Percentiles rank a stretch among this genome's conserved stretches.
Conservation (phyloP, 352 stramenopile species). For the Phytophthora hibernalis region DNA sequence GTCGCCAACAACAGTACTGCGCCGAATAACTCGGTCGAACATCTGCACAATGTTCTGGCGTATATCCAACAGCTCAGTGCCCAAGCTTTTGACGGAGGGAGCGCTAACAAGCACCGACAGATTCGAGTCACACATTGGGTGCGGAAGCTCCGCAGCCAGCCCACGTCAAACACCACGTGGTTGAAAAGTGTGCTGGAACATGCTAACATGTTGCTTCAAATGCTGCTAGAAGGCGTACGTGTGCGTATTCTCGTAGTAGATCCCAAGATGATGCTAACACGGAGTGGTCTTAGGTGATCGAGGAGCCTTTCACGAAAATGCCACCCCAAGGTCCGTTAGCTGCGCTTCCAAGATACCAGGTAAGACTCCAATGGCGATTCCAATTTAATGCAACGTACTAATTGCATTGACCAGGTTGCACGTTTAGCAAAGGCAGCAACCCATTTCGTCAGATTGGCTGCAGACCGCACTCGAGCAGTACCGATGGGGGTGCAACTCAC, state of each 20-base stretch:
- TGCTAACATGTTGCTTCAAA: constrained; percentile 52
- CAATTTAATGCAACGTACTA: neutral
- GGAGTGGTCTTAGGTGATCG: constrained; percentile 42
- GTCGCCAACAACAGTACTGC: neutral
- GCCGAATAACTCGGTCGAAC: constrained; percentile 31
- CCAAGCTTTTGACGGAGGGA: constrained; percentile 7
- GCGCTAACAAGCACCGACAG: constrained; percentile 57
- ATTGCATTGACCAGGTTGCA: constrained; percentile 39
- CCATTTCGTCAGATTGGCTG: no score
- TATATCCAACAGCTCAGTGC: constrained; percentile 53
- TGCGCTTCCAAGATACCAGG: constrained; percentile 55
- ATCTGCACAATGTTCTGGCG: constrained; percentile 43
- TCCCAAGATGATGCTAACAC: neutral
- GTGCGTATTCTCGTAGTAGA: neutral
- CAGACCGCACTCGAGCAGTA: no score
- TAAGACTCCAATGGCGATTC: constrained; percentile 13
- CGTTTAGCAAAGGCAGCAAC: constrained; percentile 20
- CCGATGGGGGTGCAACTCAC: no score
- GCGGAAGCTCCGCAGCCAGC: constrained; percentile 60
- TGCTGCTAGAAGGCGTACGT: constrained; percentile 64
- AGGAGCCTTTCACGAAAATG: constrained; percentile 70
- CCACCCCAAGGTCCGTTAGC: constrained; percentile 64
- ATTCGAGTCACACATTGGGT: constrained; percentile 72
- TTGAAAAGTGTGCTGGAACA: constrained; percentile 64
- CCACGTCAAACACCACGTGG: constrained; percentile 64